Evolutionary conservation across 2,329 filamentous ascomycete species (phyloP).

Genomic region (Claviceps sp.): DNA sequence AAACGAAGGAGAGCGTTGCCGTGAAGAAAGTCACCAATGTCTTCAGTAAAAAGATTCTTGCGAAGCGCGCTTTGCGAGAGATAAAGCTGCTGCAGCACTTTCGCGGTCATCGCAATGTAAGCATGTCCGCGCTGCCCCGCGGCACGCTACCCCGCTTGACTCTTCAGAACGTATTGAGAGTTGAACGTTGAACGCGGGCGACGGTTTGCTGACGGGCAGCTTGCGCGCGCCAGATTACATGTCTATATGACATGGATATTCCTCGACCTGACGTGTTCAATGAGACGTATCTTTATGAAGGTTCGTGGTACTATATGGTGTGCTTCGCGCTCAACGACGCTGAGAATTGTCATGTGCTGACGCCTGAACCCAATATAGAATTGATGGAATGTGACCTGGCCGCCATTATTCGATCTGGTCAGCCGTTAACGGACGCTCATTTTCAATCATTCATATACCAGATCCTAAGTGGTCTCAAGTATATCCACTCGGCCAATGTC

Average conservation of each 20-base stretch:
- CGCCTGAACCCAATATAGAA: conserved; percentile 40
- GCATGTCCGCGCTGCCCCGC: conserved; percentile 15
- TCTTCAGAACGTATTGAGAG: not conserved
- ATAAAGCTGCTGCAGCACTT: conserved; percentile 99
- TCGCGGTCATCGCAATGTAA: conserved; percentile 73
- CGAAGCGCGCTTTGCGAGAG: conserved; percentile 92
- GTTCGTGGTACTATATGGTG: conserved; percentile 28
- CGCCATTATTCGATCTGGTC: conserved; percentile 92
- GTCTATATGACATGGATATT: conserved; percentile 99
- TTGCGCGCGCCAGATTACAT: conserved; percentile 62
- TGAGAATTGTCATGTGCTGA: not conserved
- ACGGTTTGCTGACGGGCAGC: not conserved
- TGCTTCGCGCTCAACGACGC: not conserved
- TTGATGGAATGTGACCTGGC: conserved; percentile 98
- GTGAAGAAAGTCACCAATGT: conserved; percentile 99
- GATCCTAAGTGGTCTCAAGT: conserved; percentile 96
- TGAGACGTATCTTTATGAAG: conserved; percentile 97
- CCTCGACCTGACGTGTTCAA: conserved; percentile 96
- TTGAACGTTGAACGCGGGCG: not conserved
- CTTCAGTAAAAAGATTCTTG: conserved; percentile 99
- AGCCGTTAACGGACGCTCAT: conserved; percentile 93
- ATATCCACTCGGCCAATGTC: conserved; percentile 97
- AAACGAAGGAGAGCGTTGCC: conserved; percentile 84
- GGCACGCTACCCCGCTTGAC: not conserved
- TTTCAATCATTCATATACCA: conserved; percentile 99